A percentile compares a stretch with the other conserved stretches of the same genome.
Evolutionary conservation across 2,329 filamentous ascomycete genomes (phyloP).

Genomic region (Annulohypoxylon truncatum): DNA sequence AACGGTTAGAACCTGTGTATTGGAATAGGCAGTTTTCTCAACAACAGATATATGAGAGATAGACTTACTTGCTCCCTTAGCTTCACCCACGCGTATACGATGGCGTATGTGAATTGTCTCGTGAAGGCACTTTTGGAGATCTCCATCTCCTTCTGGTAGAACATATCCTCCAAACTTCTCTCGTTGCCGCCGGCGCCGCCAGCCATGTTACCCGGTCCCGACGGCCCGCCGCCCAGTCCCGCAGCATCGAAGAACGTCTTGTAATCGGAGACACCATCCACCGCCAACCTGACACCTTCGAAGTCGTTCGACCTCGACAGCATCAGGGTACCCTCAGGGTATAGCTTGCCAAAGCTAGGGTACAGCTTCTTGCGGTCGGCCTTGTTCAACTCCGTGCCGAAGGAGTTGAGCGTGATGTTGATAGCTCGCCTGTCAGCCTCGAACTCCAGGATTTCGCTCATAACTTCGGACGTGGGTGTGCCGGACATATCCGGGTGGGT

Average conservation of each 20-base stretch:
- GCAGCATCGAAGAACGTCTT: conserved; percentile 96
- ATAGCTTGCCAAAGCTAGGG: conserved; percentile 88
- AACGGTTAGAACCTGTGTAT: conserved; percentile 16
- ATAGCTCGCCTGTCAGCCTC: conserved; percentile 96
- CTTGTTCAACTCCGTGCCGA: conserved; percentile 95
- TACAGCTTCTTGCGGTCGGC: conserved; percentile 95
- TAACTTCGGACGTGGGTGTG: conserved; percentile 91
- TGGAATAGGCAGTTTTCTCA: background rate
- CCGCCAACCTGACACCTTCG: conserved; percentile 91
- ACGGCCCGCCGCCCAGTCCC: conserved; percentile 76
- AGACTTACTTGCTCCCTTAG: conserved; percentile 88
- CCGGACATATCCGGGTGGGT: conserved; percentile 85
- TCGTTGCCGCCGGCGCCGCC: conserved; percentile 83
- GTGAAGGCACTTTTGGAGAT: conserved; percentile 96
- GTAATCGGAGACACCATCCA: conserved; percentile 93
- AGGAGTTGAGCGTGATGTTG: conserved; percentile 99
- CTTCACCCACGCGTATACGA: conserved; percentile 98
- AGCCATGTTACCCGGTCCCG: conserved; percentile 84
- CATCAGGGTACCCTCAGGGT: conserved; percentile 95
- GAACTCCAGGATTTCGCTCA: conserved; percentile 95
- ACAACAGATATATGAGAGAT: background rate
- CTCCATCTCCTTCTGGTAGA: conserved; percentile 99
- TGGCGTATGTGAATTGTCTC: conserved; percentile 91
- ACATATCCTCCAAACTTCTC: conserved; percentile 94
- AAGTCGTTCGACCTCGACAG: conserved; percentile 93